Conservation (phyloP, 768 basidiomycete species). For the Mycena chlorophos region DNA sequence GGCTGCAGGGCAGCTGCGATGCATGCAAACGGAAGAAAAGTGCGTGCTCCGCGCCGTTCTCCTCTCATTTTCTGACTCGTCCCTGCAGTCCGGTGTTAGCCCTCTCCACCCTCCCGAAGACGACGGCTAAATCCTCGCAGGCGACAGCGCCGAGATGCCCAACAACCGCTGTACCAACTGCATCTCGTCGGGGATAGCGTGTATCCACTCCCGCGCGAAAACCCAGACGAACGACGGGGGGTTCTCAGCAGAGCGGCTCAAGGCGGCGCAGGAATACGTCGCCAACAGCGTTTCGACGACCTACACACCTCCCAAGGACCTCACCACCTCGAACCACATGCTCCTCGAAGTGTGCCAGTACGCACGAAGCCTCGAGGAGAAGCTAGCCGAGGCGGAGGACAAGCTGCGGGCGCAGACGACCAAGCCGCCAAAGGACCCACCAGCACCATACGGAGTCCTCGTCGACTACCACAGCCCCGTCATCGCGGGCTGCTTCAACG, state of each 20-base stretch:
- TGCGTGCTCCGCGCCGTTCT: not conserved
- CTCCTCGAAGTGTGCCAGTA: conserved; percentile 15
- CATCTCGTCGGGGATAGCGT: conserved; percentile 44
- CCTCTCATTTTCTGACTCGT: not conserved
- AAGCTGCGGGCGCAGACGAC: not conserved
- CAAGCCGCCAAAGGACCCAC: not conserved
- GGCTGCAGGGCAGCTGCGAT: conserved; percentile 14
- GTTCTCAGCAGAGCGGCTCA: conserved; percentile 5
- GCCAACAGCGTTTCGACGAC: conserved; percentile 11
- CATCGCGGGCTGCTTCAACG: not conserved
- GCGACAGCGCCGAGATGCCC: conserved; percentile 62
- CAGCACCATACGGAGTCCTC: not conserved
- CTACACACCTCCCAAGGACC: conserved; percentile 15
- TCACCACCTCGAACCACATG: not conserved
- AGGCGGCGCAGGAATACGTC: conserved; percentile 12
- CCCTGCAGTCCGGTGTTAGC: not conserved
- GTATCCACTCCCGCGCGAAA: conserved; percentile 49
- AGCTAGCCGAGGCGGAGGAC: conserved; percentile 1
- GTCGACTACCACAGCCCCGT: conserved; percentile 7
- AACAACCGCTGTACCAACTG: conserved; percentile 60
- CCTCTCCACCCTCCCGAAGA: not conserved
- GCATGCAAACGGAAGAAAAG: conserved; percentile 12
- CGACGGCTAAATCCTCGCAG: conserved; percentile 17
- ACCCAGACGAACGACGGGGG: not conserved
- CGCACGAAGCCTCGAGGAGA: conserved; percentile 17